phyloP scores from a whole-genome alignment of 2,329 filamentous ascomycete species.

The Pyricularia grisea region DNA sequence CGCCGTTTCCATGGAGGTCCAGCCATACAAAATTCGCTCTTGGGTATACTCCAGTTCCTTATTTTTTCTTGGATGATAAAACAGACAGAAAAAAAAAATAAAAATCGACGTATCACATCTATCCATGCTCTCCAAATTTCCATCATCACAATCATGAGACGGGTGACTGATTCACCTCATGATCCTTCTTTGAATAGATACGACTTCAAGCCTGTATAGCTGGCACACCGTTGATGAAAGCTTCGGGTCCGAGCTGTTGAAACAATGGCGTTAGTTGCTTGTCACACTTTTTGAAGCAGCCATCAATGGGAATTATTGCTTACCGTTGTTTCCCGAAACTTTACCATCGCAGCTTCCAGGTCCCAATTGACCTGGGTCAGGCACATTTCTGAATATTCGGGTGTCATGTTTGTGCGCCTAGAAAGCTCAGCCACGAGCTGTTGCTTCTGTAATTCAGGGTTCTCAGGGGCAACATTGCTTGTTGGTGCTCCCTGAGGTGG shows the following conservation, averaged over 20 bases:
- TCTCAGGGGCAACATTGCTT: not conserved
- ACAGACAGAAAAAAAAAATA: not conserved
- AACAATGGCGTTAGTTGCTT: conserved; percentile 6
- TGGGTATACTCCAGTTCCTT: not conserved
- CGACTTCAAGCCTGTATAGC: not conserved
- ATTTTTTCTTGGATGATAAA: not conserved
- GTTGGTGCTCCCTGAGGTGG: conserved; percentile 24
- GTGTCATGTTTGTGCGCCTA: conserved; percentile 70
- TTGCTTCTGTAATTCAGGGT: conserved; percentile 41
- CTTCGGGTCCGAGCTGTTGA: conserved; percentile 7
- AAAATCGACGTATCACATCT: not conserved
- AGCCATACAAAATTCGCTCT: not conserved
- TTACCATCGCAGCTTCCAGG: conserved; percentile 60
- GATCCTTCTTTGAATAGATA: not conserved
- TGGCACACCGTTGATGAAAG: conserved; percentile 3
- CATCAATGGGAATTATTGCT: conserved; percentile 15
- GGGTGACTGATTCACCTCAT: not conserved
- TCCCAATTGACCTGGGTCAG: conserved; percentile 74
- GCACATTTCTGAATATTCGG: conserved; percentile 72
- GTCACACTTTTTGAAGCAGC: not conserved
- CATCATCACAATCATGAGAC: not conserved
- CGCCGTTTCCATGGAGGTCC: not conserved
- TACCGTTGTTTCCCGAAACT: conserved; percentile 71
- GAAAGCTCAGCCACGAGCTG: conserved; percentile 68
- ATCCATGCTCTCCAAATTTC: not conserved